Evolutionary conservation across 75 land plant genomes (phyloP), one percentile per base, ranked within the genome.

Genomic region (Picea sitchensis): DNA sequence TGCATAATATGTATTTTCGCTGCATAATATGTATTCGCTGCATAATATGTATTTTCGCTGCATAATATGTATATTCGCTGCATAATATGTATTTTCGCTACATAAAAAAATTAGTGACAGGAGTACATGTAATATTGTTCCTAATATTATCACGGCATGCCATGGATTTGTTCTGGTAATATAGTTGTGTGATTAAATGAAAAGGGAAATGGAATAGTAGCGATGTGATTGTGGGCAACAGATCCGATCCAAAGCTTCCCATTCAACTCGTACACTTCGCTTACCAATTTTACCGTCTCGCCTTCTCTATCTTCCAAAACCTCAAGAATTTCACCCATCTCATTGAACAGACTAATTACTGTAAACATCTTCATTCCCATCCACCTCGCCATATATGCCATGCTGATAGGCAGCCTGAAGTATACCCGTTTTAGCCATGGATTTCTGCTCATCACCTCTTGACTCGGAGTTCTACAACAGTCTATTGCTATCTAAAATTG

Each of bases 171-270:
- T 47, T 6, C 5, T 7, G 6, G 0, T 5, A 47, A 47, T 47
- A 6, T 5, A 47, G 5, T 6, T 6, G 51, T 47, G 8, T 5
- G 6, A 47, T 5, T 47, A 47, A 47, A 47, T 5, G 75, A 23
- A 41, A 51, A 80, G 64, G 87, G 83, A 61, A 85, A 91, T 34
- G 85, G 79, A 54, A 92, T 82, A 13, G 92, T 90, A 12, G 92
- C 90, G 64, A 92, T 90, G 73, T 90, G 92, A 59, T 90, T 90
- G 77, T 92, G 90, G 65, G 84, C 86, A n/a, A 93, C 95, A 34
- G 94, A 85, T 54, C 91, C 94, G 67, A 92, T 86, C 94, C 94
- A 92, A 14, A 92, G 84, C 78, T 85, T 90, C 59, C 91, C 88
- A 64, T 89, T 71, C 0, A 58, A 79, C 62, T 93, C 91, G 26